These are phyloP conservation scores for Phaeosphaeria sp. DNA, from an alignment of 2,329 filamentous ascomycete genomes.

Conservation along the genomic window DNA sequence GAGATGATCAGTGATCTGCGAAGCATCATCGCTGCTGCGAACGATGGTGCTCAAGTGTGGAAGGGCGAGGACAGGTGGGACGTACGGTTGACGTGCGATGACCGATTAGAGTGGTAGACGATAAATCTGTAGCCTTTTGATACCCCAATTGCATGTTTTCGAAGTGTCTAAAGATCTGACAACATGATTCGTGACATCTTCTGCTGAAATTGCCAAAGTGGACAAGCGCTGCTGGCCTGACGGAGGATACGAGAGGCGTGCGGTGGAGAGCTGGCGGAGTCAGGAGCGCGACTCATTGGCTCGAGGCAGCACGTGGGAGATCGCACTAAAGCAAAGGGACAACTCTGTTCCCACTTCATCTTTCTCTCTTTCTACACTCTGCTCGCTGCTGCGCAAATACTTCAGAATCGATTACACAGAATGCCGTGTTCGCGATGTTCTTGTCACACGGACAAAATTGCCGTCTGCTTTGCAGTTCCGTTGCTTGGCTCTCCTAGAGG, in stretches of 20 bases:
- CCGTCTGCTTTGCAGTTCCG: background rate
- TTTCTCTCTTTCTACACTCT: background rate
- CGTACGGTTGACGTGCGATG: conserved; percentile 42
- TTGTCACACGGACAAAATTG: background rate
- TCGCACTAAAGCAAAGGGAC: background rate
- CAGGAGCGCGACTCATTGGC: conserved; percentile 2
- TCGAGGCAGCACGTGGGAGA: background rate
- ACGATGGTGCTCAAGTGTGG: conserved; percentile 42
- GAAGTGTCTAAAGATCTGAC: background rate
- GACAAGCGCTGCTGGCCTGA: background rate
- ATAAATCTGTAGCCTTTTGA: conserved; percentile 18
- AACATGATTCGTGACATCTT: background rate
- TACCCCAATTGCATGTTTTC: conserved; percentile 23
- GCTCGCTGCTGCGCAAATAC: too few relatives aligned
- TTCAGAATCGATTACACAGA: background rate
- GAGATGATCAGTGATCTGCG: conserved; percentile 44
- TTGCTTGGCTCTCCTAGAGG: background rate
- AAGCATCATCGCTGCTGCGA: conserved; percentile 37
- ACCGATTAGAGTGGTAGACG: conserved; percentile 40
- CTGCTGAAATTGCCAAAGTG: background rate
- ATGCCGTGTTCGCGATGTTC: background rate
- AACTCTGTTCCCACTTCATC: conserved; percentile 4
- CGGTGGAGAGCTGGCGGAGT: background rate
- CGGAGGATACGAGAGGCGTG: background rate
- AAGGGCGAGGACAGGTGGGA: conserved; percentile 40